Conservation (phyloP, 2,329 filamentous ascomycete species). For the Cladosporium sphaerospermum region DNA sequence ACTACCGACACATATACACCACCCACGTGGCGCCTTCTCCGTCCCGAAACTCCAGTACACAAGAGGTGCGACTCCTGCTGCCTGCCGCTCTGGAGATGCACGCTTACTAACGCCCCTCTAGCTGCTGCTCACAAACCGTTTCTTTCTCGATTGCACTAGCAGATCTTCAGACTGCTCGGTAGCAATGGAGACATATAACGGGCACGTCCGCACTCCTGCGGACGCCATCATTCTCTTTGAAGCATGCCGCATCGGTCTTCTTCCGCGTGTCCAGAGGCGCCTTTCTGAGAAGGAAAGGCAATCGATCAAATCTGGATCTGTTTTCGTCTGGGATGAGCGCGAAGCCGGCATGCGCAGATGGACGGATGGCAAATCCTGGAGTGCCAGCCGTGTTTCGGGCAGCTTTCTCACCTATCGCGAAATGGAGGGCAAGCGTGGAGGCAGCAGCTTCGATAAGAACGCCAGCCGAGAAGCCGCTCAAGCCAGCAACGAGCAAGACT, state of each 20-base stretch:
- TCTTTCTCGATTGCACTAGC: background rate
- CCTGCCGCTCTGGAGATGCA: background rate
- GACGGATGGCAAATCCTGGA: slow-evolving; percentile 99
- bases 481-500: slow-evolving; percentile 76
- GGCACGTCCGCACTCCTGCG: slow-evolving; percentile 87
- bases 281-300: slow-evolving; percentile 96
- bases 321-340: slow-evolving; percentile 99
- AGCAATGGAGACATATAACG: slow-evolving; percentile 91
- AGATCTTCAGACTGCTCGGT: background rate
- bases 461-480: slow-evolving; percentile 69
- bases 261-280: slow-evolving; percentile 86
- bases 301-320: slow-evolving; percentile 90
- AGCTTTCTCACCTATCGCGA: slow-evolving; percentile 97
- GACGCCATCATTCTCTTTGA: slow-evolving; percentile 99
- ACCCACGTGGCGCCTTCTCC: too few species aligned
- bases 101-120: background rate
- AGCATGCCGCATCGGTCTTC: slow-evolving; percentile 79
- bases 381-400: slow-evolving; percentile 90
- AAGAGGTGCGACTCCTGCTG: slow-evolving; percentile 1
- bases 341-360: slow-evolving; percentile 97
- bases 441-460: slow-evolving; percentile 52
- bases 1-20: too few species aligned
- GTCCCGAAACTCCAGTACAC: too few species aligned
- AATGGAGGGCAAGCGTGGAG: slow-evolving; percentile 96
- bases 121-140: background rate